These are phyloP conservation scores for Chaetomium tenue DNA, from an alignment of 495 filamentous ascomycete genomes.

Conservation along the genomic window DNA sequence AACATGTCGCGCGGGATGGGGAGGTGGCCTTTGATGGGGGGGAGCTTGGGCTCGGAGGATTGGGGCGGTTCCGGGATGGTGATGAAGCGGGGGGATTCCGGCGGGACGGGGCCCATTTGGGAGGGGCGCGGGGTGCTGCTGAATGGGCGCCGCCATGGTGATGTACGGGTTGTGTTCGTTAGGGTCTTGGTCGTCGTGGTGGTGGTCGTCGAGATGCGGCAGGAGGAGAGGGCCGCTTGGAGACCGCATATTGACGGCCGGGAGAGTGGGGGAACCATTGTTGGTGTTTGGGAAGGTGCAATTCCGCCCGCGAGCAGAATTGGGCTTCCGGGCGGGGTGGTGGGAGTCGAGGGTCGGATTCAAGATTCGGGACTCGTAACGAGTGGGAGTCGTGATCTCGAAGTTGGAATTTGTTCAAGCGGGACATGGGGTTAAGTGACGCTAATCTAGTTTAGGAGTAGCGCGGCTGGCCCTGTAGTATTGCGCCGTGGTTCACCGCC, in stretches of 20 bases:
- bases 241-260: slow-evolving; percentile 29
- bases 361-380: not conserved
- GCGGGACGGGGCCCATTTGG: slow-evolving; percentile 34
- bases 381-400: slow-evolving; percentile 6
- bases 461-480: not conserved
- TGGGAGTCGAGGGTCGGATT: slow-evolving; percentile 16
- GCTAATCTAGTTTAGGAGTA: slow-evolving; percentile 25
- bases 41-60: slow-evolving; percentile 37
- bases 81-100: slow-evolving; percentile 50
- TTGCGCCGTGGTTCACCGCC: slow-evolving; percentile 34
- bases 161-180: slow-evolving; percentile 56
- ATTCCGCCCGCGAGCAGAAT: slow-evolving; percentile 15
- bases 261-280: slow-evolving; percentile 19
- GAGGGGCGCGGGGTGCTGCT: slow-evolving; percentile 18
- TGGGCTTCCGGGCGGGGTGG: slow-evolving; percentile 11
- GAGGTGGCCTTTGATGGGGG: slow-evolving; percentile 43
- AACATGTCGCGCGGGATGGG: slow-evolving; percentile 48
- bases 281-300: not conserved
- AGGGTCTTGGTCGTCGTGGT: slow-evolving; percentile 54
- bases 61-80: slow-evolving; percentile 47
- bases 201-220: slow-evolving; percentile 65
- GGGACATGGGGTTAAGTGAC: slow-evolving; percentile 8
- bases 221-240: slow-evolving; percentile 35
- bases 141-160: slow-evolving; percentile 11
- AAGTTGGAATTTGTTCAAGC: slow-evolving; percentile 34